Percentiles rank a stretch among this genome's conserved stretches.
Conservation (phyloP, 2,329 filamentous ascomycete species). For the Cordyceps cateniannulata region DNA sequence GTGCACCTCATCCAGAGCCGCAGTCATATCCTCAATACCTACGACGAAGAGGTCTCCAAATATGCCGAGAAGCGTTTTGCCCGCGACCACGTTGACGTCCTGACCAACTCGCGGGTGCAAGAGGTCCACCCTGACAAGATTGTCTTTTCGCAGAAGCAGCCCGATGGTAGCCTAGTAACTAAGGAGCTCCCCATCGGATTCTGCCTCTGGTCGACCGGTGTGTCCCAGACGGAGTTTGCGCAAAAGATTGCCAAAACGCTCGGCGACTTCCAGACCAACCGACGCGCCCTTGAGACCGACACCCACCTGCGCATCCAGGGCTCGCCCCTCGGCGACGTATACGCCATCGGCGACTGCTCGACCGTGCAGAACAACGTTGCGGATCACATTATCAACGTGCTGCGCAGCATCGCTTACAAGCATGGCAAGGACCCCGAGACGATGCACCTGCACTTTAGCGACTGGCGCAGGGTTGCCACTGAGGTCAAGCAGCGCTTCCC, state of each 20-base stretch:
- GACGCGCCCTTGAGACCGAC: constrained; percentile 89
- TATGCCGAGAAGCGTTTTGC: constrained; percentile 89
- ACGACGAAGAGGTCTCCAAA: constrained; percentile 86
- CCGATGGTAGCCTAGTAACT: constrained; percentile 65
- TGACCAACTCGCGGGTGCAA: constrained; percentile 89
- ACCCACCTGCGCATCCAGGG: constrained; percentile 85
- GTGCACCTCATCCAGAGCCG: constrained; percentile 95
- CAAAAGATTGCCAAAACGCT: constrained; percentile 73
- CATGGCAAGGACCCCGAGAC: constrained; percentile 83
- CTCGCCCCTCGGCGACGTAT: constrained; percentile 86
- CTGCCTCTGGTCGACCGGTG: constrained; percentile 96
- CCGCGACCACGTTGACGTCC: constrained; percentile 83
- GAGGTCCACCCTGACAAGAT: constrained; percentile 82
- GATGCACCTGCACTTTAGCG: constrained; percentile 76
- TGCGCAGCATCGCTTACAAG: constrained; percentile 86
- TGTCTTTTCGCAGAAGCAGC: constrained; percentile 75
- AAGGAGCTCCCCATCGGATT: constrained; percentile 96
- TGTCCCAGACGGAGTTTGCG: constrained; percentile 77
- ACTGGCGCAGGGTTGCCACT: constrained; percentile 81
- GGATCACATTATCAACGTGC: constrained; percentile 82
- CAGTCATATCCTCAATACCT: constrained; percentile 94
- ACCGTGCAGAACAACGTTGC: constrained; percentile 97
- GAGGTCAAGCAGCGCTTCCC: constrained; percentile 86
- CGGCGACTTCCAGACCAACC: constrained; percentile 71
- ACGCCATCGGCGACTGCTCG: constrained; percentile 90